These are phyloP conservation scores for Diaporthe aspalathi DNA, from an alignment of 2,329 filamentous ascomycete species.

Conservation along the genomic window DNA sequence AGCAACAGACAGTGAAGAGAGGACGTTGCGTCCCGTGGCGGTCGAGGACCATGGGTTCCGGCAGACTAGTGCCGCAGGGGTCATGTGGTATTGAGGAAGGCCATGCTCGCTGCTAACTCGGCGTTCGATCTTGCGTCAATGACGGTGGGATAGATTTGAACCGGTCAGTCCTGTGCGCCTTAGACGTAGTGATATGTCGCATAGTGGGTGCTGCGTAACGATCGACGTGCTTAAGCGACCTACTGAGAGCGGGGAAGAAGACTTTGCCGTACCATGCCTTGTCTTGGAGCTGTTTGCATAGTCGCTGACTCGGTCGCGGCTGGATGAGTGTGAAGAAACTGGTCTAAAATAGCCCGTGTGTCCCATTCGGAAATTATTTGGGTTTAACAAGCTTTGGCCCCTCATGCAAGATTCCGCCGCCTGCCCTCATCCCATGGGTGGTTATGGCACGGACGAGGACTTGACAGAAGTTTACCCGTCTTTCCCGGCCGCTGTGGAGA, in stretches of 20 bases:
- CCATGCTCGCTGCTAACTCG: constrained; percentile 14
- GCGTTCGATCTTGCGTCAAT: constrained; percentile 14
- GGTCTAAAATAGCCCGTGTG: constrained; percentile 11
- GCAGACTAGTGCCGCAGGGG: background rate
- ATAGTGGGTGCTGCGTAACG: constrained; percentile 3
- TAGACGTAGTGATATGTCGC: background rate
- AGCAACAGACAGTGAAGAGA: background rate
- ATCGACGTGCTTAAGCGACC: constrained; percentile 10
- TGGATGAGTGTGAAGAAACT: constrained; percentile 7
- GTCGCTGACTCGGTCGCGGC: constrained; percentile 7
- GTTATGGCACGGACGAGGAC: constrained; percentile 3
- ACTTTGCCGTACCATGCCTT: constrained; percentile 13
- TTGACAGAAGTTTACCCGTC: constrained; percentile 28
- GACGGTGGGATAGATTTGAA: constrained; percentile 8
- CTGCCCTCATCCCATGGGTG: constrained; percentile 7
- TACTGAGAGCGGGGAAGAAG: background rate
- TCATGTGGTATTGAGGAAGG: background rate
- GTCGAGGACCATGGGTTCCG: background rate
- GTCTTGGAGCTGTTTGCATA: constrained; percentile 1
- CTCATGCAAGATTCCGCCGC: constrained; percentile 10
- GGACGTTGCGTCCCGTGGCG: background rate
- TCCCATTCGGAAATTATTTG: constrained; percentile 21
- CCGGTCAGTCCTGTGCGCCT: background rate
- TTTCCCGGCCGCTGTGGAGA: background rate
- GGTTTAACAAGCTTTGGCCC: constrained; percentile 18